Conservation (phyloP, 345 rosid species). For the Eutrema heterophyllum region DNA sequence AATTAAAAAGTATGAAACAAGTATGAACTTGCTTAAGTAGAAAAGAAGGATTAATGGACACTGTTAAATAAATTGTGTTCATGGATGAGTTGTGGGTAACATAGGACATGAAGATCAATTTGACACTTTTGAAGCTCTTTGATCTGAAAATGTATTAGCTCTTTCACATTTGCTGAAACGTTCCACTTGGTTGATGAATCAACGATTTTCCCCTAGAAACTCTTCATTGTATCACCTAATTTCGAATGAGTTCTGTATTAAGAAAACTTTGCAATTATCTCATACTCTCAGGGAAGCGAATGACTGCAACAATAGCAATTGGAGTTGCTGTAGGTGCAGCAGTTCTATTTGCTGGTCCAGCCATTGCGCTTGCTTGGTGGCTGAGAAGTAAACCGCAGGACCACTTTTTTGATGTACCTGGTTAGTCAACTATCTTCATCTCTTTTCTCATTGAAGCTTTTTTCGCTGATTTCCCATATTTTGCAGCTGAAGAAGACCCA, state of each 20-base stretch:
- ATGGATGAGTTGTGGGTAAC: neutral
- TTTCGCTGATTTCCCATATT: neutral
- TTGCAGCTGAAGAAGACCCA: slow-evolving; percentile 88
- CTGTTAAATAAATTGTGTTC: neutral
- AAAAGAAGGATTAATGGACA: neutral
- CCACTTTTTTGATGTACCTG: slow-evolving; percentile 83
- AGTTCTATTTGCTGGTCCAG: slow-evolving; percentile 73
- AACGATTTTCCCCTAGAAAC: neutral
- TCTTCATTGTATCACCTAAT: neutral
- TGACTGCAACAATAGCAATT: slow-evolving; percentile 71
- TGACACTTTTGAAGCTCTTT: neutral
- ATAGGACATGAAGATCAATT: neutral
- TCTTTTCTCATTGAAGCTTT: neutral
- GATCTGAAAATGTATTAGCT: neutral
- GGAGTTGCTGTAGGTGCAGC: slow-evolving; percentile 95
- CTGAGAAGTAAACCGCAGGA: slow-evolving; percentile 62
- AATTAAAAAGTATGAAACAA: neutral
- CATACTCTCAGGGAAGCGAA: slow-evolving; percentile 38
- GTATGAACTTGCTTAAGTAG: neutral
- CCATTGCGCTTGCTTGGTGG: slow-evolving; percentile 67
- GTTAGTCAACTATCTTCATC: slow-evolving; percentile 36
- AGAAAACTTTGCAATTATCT: neutral
- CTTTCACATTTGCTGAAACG: neutral
- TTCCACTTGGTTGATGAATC: neutral
- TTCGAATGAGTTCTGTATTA: neutral